These are phyloP conservation scores for Conoideocrella luteorostrata DNA, from an alignment of 2,329 filamentous ascomycete genomes.

Conservation along the genomic window DNA sequence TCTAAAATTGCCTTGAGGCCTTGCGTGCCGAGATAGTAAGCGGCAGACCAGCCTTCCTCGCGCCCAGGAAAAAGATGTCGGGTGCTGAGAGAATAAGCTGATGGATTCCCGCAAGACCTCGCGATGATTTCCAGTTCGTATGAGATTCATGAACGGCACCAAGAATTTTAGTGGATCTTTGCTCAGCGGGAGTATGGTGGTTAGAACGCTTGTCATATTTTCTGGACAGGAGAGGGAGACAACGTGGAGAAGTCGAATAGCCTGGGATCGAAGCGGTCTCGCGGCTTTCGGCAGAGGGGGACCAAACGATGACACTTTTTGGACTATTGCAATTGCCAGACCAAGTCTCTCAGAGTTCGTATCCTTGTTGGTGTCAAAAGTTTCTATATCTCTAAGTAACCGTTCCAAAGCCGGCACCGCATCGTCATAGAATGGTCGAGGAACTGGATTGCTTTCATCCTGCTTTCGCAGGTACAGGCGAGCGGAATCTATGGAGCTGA, in stretches of 20 bases:
- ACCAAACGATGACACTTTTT: conserved; percentile 12
- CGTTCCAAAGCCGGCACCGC: conserved; percentile 8
- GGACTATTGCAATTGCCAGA: conserved; percentile 13
- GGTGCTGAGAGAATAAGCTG: conserved; percentile 9
- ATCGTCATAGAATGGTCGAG: conserved; percentile 8
- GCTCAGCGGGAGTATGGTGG: conserved; percentile 16
- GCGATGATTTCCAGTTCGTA: conserved; percentile 7
- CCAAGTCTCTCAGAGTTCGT: conserved; percentile 5
- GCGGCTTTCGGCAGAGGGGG: conserved; percentile 9
- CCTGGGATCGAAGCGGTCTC: conserved; percentile 12
- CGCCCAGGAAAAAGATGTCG: conserved; percentile 9
- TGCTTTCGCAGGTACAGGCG: conserved; percentile 4
- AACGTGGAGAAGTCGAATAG: conserved; percentile 19
- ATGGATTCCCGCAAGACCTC: conserved; percentile 10
- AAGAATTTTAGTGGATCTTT: conserved; percentile 16
- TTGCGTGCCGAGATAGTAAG: conserved; percentile 9
- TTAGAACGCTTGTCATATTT: conserved; percentile 14
- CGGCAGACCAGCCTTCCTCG: conserved; percentile 11
- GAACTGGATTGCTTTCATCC: background rate
- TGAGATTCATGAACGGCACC: conserved; percentile 6
- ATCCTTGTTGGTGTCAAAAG: background rate
- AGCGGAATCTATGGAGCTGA: conserved; percentile 3
- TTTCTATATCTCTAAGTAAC: conserved; percentile 9
- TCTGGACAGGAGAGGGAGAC: conserved; percentile 12
- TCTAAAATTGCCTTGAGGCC: conserved; percentile 5